Base-by-base conservation (phyloP, 306 rosid genomes). In the Trifolium subterraneum region DNA sequence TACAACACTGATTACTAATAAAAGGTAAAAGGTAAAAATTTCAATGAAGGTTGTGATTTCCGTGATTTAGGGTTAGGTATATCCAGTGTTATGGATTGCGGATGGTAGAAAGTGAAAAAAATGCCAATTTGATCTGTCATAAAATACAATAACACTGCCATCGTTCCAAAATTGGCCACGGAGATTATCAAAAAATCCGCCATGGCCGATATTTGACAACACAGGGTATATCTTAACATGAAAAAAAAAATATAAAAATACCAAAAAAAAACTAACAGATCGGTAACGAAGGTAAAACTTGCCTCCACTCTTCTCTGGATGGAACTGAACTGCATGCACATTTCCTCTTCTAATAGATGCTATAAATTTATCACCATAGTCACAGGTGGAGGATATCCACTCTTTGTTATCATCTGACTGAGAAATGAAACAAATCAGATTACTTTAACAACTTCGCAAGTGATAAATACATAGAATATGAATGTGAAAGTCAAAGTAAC, bases 301-400 rank as follows among this genome's bases (percentile, higher is more conserved):
- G 81, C 99, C 97, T 87, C 96, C 99, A 70, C 99, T 94, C 84
- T 94, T 94, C 81, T 94, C 97, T 0, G 99, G 99, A 78, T 94
- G 99, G 85, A 94, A 94, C 73, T 94, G 99, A 82, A 94, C 97
- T 67, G 96, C 99, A 72, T 92, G 99, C 76, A 88, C 97, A 59
- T 87, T 94, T 79, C 99, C 99, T 85, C 87, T 90, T 78, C 85
- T 86, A 68, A 94, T 84, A 45, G 97, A 94, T 4, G 97, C 92
- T 85, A 94, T 88, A 83, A 94, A 94, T 60, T 84, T 81, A 71
- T 86, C 96, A 64, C 99, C 97, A 19, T 94, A 94, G 74, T 92
- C 82, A 82, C 97, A 90, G 52, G 90, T 90, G 78, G 99, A 94
- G 59, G 97, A 92, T 72, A 92, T 67, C 97, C 97, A 94, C 68